Evolutionary conservation across 192 early-diverging fungal species (phyloP).

Genomic region (Linnemannia schmuckeri): DNA sequence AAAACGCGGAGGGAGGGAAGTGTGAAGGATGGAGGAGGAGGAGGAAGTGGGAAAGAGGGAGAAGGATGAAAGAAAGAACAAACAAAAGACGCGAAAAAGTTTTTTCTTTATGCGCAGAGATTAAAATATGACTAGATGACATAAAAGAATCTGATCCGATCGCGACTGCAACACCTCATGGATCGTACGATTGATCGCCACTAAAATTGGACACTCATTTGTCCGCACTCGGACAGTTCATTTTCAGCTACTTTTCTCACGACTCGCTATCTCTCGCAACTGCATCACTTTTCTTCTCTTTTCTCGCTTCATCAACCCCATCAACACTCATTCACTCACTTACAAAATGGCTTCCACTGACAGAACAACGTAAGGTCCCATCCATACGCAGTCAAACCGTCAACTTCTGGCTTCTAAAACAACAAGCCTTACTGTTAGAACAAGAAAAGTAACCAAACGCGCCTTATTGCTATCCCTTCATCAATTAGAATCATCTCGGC

Average conservation of each 20-base stretch:
- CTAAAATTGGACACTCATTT: not conserved
- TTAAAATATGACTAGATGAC: not conserved
- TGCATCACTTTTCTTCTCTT: not conserved
- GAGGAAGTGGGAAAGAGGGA: not conserved
- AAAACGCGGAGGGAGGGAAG: not conserved
- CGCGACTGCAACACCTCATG: not conserved
- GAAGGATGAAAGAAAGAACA: constrained; percentile 7
- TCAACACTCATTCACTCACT: not conserved
- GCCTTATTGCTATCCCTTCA: not conserved
- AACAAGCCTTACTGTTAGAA: not conserved
- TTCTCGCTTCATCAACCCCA: not conserved
- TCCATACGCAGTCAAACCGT: not conserved
- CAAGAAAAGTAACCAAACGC: not conserved
- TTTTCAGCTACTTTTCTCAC: not conserved
- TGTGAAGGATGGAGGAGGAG: not conserved
- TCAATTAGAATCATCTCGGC: constrained; percentile 78
- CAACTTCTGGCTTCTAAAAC: too few species aligned
- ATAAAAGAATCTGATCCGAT: not conserved
- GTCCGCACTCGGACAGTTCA: not conserved
- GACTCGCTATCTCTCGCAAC: not conserved
- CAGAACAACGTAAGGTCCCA: constrained; percentile 36
- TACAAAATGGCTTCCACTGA: constrained; percentile 4
- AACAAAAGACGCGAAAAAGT: not conserved
- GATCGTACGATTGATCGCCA: not conserved
- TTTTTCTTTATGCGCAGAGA: not conserved